phyloP scores from a whole-genome alignment of 208 protist species.

The Leishmania mexicana region DNA sequence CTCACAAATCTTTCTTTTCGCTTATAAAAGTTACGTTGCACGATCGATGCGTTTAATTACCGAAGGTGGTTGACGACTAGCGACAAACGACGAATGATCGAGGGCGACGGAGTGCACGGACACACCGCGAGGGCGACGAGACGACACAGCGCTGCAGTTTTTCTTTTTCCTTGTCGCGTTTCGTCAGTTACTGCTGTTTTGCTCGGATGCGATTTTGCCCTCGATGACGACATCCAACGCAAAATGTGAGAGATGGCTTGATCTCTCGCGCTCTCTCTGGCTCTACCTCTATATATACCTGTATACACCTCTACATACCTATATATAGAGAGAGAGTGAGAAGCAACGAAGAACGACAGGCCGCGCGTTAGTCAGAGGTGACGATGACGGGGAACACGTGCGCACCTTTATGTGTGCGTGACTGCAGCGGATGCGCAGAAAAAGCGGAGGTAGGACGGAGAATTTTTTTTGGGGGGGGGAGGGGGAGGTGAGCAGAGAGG shows the following conservation, averaged over 20 bases:
- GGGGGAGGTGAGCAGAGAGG: background rate
- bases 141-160: background rate
- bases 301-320: too few species aligned
- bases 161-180: too few species aligned
- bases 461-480: background rate
- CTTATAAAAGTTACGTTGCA: background rate
- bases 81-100: background rate
- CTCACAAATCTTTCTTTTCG: background rate
- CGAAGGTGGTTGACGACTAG: background rate
- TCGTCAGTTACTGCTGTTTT: too few species aligned
- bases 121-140: background rate
- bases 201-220: too few species aligned
- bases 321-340: background rate
- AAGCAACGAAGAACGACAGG: background rate
- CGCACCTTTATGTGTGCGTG: background rate
- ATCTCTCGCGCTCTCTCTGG: too few species aligned
- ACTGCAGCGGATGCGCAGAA: background rate
- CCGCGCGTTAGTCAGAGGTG: background rate
- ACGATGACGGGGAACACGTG: background rate
- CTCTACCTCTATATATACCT: too few species aligned
- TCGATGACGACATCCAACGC: too few species aligned
- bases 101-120: background rate
- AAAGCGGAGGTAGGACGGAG: background rate
- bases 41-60: background rate
- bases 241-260: too few species aligned